A percentile compares a stretch with the other conserved stretches of the same genome.
Conservation (phyloP, 2,329 filamentous ascomycete species). For the Plenodomus lindquistii region DNA sequence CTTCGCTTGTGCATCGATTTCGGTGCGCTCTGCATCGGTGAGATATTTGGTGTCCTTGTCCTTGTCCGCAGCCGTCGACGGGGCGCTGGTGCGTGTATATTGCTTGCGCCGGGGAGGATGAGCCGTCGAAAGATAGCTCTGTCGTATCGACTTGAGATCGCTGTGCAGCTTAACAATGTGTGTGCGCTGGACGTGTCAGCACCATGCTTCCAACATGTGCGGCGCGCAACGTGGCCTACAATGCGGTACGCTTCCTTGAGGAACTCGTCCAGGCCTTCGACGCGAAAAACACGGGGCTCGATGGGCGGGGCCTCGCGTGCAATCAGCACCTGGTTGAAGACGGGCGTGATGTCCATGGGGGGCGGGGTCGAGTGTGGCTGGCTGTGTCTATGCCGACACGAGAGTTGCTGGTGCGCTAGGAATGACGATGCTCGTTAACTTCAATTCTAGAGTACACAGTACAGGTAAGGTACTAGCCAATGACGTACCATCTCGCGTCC, state of each 20-base stretch:
- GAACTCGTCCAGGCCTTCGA: conserved; percentile 72
- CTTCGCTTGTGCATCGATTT: conserved; percentile 86
- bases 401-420: conserved; percentile 13
- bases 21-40: conserved; percentile 80
- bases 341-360: conserved; percentile 63
- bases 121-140: conserved; percentile 86
- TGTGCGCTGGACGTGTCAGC: conserved; percentile 64
- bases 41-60: conserved; percentile 61
- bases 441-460: no score
- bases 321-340: conserved; percentile 70
- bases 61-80: conserved; percentile 31
- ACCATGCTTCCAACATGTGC: conserved; percentile 12
- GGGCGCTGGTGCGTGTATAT: conserved; percentile 44
- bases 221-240: conserved; percentile 56
- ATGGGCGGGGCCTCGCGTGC: conserved; percentile 60
- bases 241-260: conserved; percentile 93
- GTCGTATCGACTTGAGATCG: conserved; percentile 81
- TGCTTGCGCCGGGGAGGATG: conserved; percentile 61
- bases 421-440: conserved; percentile 28
- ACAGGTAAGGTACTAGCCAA: conserved; percentile 18
- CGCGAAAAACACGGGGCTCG: conserved; percentile 47
- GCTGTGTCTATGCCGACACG: conserved; percentile 17
- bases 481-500: conserved; percentile 11
- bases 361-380: background rate
- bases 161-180: conserved; percentile 79